Percentiles rank a stretch among this genome's conserved stretches.
phyloP scores from a whole-genome alignment of 768 basidiomycete species.

The Leccinum imitatum region DNA sequence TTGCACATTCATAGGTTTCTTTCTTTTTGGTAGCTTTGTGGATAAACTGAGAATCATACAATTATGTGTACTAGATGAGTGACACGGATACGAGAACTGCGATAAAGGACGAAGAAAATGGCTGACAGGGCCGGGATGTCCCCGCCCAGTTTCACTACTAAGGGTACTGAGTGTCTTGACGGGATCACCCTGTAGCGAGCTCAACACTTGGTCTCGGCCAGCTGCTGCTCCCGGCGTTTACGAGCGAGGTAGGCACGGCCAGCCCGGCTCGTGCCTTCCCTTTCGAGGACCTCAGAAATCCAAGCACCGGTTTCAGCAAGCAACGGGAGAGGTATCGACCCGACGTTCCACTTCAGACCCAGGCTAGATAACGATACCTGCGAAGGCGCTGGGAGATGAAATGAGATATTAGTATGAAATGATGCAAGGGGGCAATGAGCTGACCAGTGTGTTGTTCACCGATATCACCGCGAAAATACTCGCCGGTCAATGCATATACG shows the following conservation, averaged over 20 bases:
- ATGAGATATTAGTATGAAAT: slow-evolving; percentile 15
- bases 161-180: no score
- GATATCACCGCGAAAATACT: slow-evolving; percentile 42
- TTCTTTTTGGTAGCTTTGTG: neutral
- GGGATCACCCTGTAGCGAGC: no score
- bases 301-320: slow-evolving; percentile 79
- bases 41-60: neutral
- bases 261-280: slow-evolving; percentile 72
- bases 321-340: slow-evolving; percentile 55
- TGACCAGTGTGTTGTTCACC: no score
- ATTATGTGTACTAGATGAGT: neutral
- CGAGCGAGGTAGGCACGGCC: slow-evolving; percentile 56
- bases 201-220: no score
- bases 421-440: no score
- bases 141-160: accelerated
- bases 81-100: neutral
- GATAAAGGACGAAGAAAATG: neutral
- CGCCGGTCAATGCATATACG: slow-evolving; percentile 71
- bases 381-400: no score
- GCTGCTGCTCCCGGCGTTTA: no score
- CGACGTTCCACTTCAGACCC: slow-evolving; percentile 15
- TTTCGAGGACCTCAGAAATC: slow-evolving; percentile 68
- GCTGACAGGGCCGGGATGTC: neutral
- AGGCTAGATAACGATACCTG: no score
- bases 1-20: neutral